Base-by-base conservation (phyloP, 1,284 basidiomycete genomes). In the Fereydounia khargensis region DNA sequence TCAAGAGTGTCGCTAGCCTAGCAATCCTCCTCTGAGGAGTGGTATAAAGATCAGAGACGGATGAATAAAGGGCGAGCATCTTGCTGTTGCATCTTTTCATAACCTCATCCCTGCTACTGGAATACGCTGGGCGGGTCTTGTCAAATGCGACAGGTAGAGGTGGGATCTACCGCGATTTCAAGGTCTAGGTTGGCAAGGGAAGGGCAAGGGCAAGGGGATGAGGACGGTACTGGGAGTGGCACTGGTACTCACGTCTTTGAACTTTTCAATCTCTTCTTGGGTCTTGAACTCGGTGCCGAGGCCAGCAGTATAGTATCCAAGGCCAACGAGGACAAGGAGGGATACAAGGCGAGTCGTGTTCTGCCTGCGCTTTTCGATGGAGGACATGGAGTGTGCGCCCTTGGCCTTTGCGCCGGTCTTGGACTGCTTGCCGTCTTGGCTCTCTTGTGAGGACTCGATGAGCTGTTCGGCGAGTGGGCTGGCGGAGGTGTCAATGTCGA, bases 211-310 rank as follows among this genome's bases (percentile, higher is more conserved):
- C n/a, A n/a, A n/a, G n/a, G n/a, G n/a, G n/a, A n/a, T n/a, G n/a
- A n/a, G n/a, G n/a, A n/a, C n/a, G n/a, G n/a, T n/a, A n/a, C n/a
- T n/a, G n/a, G n/a, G n/a, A n/a, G n/a, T n/a, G n/a, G n/a, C n/a
- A n/a, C 39, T 16, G n/a, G n/a, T 14, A 30, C 25, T 37, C 11
- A 39, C 28, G 21, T 46, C 35, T 13, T 38, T 30, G 44, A 62
- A 64, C 21, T 63, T 65, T 17, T 48, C 38, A 32, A 59, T 46
- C 55, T 77, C 76, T 18, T 55, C 46, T 11, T 75, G 67, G 32
- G 35, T 55, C 22, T 75, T 73, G 76, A 77, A 78, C 0, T 71
- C 65, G 11, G 70, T 53, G 13, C 71, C 75, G 7, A 77, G 55
- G 32, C 70, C 68, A 47, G 57, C 70, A 5, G 54, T 61, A 8